Percentiles rank a stretch among this genome's conserved stretches.
phyloP scores from a whole-genome alignment of 2,329 filamentous ascomycete species.

The Xylariaceae sp. region DNA sequence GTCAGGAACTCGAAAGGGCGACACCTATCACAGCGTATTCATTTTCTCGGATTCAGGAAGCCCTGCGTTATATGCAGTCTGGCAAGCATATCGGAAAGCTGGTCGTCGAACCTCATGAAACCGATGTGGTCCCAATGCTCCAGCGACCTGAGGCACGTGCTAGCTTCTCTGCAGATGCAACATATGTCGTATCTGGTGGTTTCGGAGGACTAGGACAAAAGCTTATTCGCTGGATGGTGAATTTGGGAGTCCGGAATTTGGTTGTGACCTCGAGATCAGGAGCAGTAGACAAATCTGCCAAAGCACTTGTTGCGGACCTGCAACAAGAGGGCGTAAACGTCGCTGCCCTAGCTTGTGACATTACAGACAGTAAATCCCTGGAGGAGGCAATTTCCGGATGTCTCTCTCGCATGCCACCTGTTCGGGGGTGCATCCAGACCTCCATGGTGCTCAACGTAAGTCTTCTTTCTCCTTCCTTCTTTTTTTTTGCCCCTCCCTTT shows the following conservation, averaged over 20 bases:
- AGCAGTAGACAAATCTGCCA: conserved; percentile 19
- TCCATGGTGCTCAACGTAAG: conserved; percentile 48
- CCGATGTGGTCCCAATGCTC: conserved; percentile 37
- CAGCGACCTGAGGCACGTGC: neutral
- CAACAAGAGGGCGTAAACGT: conserved; percentile 22
- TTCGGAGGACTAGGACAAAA: conserved; percentile 39
- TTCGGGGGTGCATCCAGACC: conserved; percentile 51
- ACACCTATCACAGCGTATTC: conserved; percentile 33
- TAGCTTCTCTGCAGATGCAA: conserved; percentile 34
- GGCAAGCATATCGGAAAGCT: conserved; percentile 35
- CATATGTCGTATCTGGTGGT: conserved; percentile 40
- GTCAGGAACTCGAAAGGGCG: conserved; percentile 1
- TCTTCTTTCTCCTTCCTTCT: neutral
- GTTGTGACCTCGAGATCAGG: conserved; percentile 35
- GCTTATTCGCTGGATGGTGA: conserved; percentile 36
- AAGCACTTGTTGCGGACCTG: conserved; percentile 27
- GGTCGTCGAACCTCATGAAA: conserved; percentile 29
- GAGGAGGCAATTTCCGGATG: conserved; percentile 24
- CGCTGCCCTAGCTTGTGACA: too few species aligned
- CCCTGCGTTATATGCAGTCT: conserved; percentile 33
- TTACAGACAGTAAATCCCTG: conserved; percentile 10
- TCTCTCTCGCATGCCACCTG: conserved; percentile 37
- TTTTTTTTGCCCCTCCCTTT: too few species aligned
- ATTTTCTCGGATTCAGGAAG: conserved; percentile 31
- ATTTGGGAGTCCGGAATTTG: conserved; percentile 32